Percentiles rank a stretch among this genome's conserved stretches.
phyloP scores from a whole-genome alignment of 208 protist species.

The Angomonas deanei region DNA sequence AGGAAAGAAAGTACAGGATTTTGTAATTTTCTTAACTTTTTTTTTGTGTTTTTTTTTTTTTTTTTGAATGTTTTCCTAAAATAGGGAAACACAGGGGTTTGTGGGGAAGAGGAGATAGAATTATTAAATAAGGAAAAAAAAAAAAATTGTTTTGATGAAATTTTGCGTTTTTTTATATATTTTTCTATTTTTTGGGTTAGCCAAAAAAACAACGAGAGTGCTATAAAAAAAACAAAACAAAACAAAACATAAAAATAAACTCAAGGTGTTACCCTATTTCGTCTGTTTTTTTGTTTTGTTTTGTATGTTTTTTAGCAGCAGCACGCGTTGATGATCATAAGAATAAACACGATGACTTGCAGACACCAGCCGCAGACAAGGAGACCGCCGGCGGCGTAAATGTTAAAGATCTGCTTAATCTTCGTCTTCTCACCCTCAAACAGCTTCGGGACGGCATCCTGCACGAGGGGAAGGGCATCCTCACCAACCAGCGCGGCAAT shows the following conservation, averaged over 20 bases:
- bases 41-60: constrained; percentile 9
- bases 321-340: constrained; percentile 18
- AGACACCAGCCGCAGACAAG: constrained; percentile 16
- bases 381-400: constrained; percentile 5
- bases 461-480: neutral
- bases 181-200: neutral
- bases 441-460: neutral
- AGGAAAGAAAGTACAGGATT: too few relatives aligned
- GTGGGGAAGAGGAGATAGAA: constrained; percentile 9
- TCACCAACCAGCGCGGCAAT: neutral
- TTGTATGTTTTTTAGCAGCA: constrained; percentile 8
- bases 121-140: constrained; percentile 16
- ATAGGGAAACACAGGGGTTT: constrained; percentile 12
- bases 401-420: constrained; percentile 13
- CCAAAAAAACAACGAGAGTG: neutral
- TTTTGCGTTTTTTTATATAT: neutral
- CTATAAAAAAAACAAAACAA: constrained; percentile 13
- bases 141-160: constrained; percentile 10
- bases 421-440: neutral
- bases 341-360: constrained; percentile 17
- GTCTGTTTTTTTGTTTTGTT: neutral
- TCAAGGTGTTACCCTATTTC: neutral
- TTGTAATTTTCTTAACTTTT: neutral
- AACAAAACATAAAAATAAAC: constrained; percentile 7
- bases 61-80: constrained; percentile 22